A percentile compares a stretch with the other conserved stretches of the same genome.
Evolutionary conservation across 129 eudicot species (phyloP).

Genomic region (Flaveria linearis): DNA sequence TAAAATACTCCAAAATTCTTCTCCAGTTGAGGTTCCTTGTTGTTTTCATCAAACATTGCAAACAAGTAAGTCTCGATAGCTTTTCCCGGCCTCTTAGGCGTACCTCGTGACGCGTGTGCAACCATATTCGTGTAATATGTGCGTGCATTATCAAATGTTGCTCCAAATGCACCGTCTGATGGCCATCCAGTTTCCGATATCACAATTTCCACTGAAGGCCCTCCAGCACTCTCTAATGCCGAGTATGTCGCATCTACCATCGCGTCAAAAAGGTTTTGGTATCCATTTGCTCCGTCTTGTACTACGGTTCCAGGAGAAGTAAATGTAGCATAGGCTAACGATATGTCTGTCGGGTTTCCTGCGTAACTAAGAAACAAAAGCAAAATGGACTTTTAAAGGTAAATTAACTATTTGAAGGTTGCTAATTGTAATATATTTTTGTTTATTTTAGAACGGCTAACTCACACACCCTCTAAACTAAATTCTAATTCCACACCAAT

Average conservation of each 20-base stretch:
- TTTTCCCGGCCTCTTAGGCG: slow-evolving; percentile 41
- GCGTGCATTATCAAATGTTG: slow-evolving; percentile 40
- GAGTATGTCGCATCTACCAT: slow-evolving; percentile 39
- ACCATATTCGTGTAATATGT: slow-evolving; percentile 36
- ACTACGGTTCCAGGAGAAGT: slow-evolving; percentile 38
- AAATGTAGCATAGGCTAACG: slow-evolving; percentile 39
- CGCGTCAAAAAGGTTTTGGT: slow-evolving; percentile 49
- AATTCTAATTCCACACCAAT: too few species aligned
- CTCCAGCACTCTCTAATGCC: slow-evolving; percentile 34
- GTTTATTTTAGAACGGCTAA: too few species aligned
- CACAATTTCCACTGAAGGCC: slow-evolving; percentile 34
- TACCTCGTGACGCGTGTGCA: slow-evolving; percentile 36
- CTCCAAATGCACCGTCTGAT: slow-evolving; percentile 39
- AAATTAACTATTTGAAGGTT: background rate
- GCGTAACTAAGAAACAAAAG: slow-evolving; percentile 27
- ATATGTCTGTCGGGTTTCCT: slow-evolving; percentile 36
- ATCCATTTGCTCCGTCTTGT: slow-evolving; percentile 40
- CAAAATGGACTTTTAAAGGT: background rate
- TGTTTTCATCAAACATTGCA: slow-evolving; percentile 49
- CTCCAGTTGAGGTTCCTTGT: slow-evolving; percentile 43
- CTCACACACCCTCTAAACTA: too few species aligned
- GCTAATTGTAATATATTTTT: background rate
- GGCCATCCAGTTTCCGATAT: slow-evolving; percentile 49
- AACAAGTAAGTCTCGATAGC: slow-evolving; percentile 43
- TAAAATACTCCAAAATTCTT: slow-evolving; percentile 42